These are phyloP conservation scores for Talaromyces sp. DNA, from an alignment of 2,329 filamentous ascomycete genomes.

Conservation along the genomic window DNA sequence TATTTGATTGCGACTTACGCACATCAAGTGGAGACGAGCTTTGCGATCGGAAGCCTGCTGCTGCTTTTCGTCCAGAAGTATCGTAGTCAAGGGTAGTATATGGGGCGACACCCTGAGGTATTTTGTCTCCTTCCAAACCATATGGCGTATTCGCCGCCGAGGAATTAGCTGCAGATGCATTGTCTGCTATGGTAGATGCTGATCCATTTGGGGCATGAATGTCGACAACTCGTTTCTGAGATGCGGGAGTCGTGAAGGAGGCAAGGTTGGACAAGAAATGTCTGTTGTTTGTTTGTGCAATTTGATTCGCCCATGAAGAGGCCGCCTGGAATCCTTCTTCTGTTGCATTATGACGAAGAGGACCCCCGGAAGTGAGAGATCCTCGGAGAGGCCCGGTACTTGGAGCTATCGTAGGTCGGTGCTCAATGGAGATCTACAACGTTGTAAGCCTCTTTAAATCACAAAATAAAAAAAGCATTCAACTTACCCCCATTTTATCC, in stretches of 20 bases:
- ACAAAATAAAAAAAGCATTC: not conserved
- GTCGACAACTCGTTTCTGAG: conserved; percentile 41
- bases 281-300: conserved; percentile 47
- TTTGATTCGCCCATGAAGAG: conserved; percentile 80
- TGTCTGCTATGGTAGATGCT: conserved; percentile 44
- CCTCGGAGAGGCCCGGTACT: conserved; percentile 8
- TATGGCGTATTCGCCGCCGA: conserved; percentile 42
- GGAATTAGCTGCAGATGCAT: conserved; percentile 37
- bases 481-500: conserved; percentile 78
- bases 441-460: not conserved
- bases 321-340: conserved; percentile 85
- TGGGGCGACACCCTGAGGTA: conserved; percentile 18
- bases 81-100: conserved; percentile 31
- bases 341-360: conserved; percentile 48
- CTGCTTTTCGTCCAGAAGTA: conserved; percentile 22
- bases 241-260: conserved; percentile 38
- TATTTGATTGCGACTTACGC: conserved; percentile 32
- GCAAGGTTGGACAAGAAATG: conserved; percentile 22
- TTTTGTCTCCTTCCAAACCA: conserved; percentile 32
- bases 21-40: conserved; percentile 37
- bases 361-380: conserved; percentile 17
- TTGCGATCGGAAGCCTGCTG: conserved; percentile 30
- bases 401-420: conserved; percentile 7
- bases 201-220: conserved; percentile 41
- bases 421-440: conserved; percentile 10